These are phyloP conservation scores for Leptographium flavum DNA, from an alignment of 2,329 filamentous ascomycete genomes.

Conservation along the genomic window DNA sequence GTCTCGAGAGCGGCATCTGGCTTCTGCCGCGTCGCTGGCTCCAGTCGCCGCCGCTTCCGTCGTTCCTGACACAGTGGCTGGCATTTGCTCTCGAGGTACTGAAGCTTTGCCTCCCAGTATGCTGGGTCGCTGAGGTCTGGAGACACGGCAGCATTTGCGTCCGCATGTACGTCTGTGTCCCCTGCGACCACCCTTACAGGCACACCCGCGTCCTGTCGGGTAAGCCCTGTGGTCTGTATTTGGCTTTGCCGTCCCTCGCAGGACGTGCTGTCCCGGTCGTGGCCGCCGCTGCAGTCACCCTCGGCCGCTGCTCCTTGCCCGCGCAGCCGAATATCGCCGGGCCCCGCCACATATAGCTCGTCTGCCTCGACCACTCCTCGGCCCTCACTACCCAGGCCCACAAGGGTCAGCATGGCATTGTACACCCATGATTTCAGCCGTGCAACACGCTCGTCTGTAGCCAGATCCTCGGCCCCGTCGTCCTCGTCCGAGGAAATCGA, in stretches of 20 bases:
- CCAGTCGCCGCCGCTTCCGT: slow-evolving; percentile 4
- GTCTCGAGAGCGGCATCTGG: no score
- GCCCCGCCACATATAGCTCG: slow-evolving; percentile 7
- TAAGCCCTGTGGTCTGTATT: no score
- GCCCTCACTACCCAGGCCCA: slow-evolving; percentile 5
- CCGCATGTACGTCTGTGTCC: background rate
- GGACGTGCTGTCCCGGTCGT: background rate
- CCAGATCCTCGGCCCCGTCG: background rate
- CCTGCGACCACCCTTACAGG: background rate
- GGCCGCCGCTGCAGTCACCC: background rate
- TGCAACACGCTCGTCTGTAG: background rate
- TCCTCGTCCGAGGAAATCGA: slow-evolving; percentile 5
- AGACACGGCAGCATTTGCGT: background rate
- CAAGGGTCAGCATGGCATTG: slow-evolving; percentile 6
- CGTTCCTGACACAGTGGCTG: slow-evolving; percentile 5
- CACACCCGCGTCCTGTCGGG: no score
- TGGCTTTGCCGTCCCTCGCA: background rate
- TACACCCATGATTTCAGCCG: slow-evolving; percentile 5
- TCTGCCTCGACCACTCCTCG: slow-evolving; percentile 1
- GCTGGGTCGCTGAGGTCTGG: slow-evolving; percentile 1
- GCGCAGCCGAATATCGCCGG: slow-evolving; percentile 7
- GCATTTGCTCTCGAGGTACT: slow-evolving; percentile 5
- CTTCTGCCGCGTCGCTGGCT: background rate
- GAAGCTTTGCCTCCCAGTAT: slow-evolving; percentile 7
- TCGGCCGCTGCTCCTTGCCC: background rate